Percentiles rank a stretch among this genome's conserved stretches.
Conservation (phyloP, 331 rosid genomes). For the Malus hybrid region DNA sequence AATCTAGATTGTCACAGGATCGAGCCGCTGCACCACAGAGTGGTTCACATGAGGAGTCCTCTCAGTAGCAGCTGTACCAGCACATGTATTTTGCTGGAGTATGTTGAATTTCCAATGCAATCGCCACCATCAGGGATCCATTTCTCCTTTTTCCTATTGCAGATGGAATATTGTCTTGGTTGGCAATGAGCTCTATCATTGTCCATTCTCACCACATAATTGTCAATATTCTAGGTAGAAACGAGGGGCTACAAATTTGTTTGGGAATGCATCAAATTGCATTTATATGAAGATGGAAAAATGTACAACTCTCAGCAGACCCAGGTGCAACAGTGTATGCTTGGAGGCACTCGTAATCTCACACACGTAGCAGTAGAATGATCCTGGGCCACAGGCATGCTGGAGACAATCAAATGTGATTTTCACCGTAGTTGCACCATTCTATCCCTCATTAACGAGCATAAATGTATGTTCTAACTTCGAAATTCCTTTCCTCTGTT, state of each 20-base stretch:
- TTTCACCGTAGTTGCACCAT: not conserved
- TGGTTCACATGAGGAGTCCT: conserved; percentile 23
- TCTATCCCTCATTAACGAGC: not conserved
- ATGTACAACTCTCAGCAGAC: not conserved
- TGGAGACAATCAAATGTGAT: not conserved
- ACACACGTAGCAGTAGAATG: not conserved
- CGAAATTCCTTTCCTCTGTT: not conserved
- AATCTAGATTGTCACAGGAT: conserved; percentile 37
- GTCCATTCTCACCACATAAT: conserved; percentile 9
- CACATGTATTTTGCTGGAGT: conserved; percentile 10
- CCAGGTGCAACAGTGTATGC: not conserved
- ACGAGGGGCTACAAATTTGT: conserved; percentile 13
- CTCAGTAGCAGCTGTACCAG: conserved; percentile 14
- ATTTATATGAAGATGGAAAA: not conserved
- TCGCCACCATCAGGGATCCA: conserved; percentile 1
- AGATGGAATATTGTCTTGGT: not conserved
- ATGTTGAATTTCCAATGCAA: conserved; percentile 6
- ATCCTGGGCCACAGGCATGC: not conserved
- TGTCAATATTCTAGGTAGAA: not conserved
- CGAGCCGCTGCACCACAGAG: conserved; percentile 34
- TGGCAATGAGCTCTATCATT: not conserved
- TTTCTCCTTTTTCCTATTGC: not conserved
- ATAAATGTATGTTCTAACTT: not conserved
- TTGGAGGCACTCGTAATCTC: not conserved
- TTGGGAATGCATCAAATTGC: conserved; percentile 6